Base-by-base conservation (phyloP, 2,329 filamentous ascomycete species). In the Trichoderma sp. region DNA sequence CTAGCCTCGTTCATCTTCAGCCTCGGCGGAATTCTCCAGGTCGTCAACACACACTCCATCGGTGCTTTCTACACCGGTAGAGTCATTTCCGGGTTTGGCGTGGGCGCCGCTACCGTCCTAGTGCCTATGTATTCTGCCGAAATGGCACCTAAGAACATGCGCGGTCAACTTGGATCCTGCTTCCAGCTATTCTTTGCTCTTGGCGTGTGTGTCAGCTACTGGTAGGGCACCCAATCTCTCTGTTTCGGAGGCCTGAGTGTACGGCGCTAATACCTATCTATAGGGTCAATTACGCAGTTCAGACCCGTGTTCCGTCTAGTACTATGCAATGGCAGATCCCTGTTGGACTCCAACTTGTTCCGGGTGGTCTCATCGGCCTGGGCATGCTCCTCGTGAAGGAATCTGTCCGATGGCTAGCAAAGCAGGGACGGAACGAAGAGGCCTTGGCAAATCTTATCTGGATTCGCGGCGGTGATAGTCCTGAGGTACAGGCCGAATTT, bases 331-430 rank as follows among this genome's bases (percentile, higher is more conserved):
- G 84, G 78, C 83, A 87, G n/a, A 81, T 89, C 1, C 87, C 87
- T 0, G 79, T 89, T 10, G 83, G 82, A 26, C 81, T 88, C 70
- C 87, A 90, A 75, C 83, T 83, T 37, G 78, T 88, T 2, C 87
- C 87, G 0, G 86, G 86, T 1, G 74, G 84, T 4, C 79, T 87
- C 32, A 82, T 90, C 24, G 80, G 86, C 59, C 66, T 79, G 43
- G 84, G 84, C 71, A 89, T 89, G 81, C 75, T 85, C 14, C 79
- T 88, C 71, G 87, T 85, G 79, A 84, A 86, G 54, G 87, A 89
- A 73, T 88, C 86, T 0, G 87, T 87, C 6, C 84, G 87, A 46
- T 89, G 84, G 83, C 81, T 89, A 2, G 87, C 87, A 10, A 84
- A 85, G 68, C 81, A 84, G 69, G 87, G 89, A 71, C 80, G 83